Base-by-base conservation (phyloP, 2,329 filamentous ascomycete genomes). In the Diaporthe sp. region DNA sequence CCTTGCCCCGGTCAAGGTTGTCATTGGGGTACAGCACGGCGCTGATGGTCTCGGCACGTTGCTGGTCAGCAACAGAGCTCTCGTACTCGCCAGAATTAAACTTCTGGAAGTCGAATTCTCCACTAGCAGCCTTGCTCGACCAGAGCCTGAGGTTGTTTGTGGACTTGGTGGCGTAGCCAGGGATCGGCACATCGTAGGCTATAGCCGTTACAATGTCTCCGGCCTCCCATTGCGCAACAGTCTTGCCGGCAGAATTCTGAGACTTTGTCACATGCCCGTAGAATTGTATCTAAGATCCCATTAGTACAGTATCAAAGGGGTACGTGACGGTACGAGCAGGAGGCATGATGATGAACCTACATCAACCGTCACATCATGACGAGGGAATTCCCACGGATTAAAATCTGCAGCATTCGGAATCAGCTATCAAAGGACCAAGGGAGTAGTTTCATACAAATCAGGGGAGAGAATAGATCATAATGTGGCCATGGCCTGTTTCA, bases 71-170 rank as follows among this genome's bases (percentile, higher is more conserved):
- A 51, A 99, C 97, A 17, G 97, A 97, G 86, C 94, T 97, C 86
- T 99, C 97, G 82, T 99, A 99, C 79, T 74, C 74, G 77, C 97
- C 97, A 75, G 90, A 97, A 86, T 99, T 99, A 92, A 99, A 99
- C 83, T 98, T 98, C 81, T 98, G 96, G 86, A 99, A 99, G 86
- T 99, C 96, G 77, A 99, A 99, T 84, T 99, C 97, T 77, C 97
- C 97, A 79, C 94, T 96, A 59, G 96, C 96, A 56, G 97, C 96
- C 85, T 98, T 98, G 88, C 95, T 98, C 58, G 95, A 98, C 97
- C 97, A 99, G 51, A 99, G 89, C 75, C 97, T 93, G 77, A 99
- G 88, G 85, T 99, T 99, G 88, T 99, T 99, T 79, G 96, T 98
- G 15, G 96, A 96, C 10, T 91, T 87, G 0, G 97, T 99, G 76